Evolutionary conservation across 805 yeast species (phyloP).

Genomic region (Candida sanyiensis): DNA sequence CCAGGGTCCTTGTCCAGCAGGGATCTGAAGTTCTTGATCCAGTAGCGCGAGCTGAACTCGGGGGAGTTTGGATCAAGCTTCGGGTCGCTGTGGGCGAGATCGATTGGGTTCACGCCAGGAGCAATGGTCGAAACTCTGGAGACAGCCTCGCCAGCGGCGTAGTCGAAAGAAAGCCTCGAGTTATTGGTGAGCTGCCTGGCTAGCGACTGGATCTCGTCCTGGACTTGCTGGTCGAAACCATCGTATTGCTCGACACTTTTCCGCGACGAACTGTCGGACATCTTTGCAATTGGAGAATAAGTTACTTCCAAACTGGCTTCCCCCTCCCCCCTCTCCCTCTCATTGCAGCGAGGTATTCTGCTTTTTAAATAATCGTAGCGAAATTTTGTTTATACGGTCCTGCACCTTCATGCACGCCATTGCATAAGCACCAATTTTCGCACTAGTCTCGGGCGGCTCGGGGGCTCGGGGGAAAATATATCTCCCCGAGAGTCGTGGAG

Average conservation of each 20-base stretch:
- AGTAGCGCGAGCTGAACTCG: constrained; percentile 49
- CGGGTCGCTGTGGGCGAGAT: constrained; percentile 31
- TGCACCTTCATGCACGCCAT: too few species aligned
- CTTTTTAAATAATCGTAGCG: too few species aligned
- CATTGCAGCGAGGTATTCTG: too few species aligned
- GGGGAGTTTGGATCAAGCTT: constrained; percentile 53
- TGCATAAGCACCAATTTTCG: too few species aligned
- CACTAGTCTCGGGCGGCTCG: too few species aligned
- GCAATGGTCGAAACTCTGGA: constrained; percentile 24
- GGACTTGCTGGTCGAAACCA: constrained; percentile 4
- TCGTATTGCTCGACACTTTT: constrained; percentile 5
- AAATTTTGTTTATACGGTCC: too few species aligned
- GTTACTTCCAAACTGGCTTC: too few species aligned
- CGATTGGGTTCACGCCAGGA: constrained; percentile 36
- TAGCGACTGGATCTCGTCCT: constrained; percentile 26
- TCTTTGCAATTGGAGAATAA: too few species aligned
- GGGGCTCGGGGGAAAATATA: too few species aligned
- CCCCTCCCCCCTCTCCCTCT: too few species aligned
- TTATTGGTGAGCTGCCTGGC: constrained; percentile 34
- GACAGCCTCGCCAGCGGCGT: constrained; percentile 7
- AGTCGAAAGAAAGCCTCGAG: constrained; percentile 13
- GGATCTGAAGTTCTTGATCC: constrained; percentile 57
- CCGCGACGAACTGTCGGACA: too few species aligned
- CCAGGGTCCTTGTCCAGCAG: constrained; percentile 52
- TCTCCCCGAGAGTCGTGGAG: too few species aligned